Percentiles rank a stretch among this genome's conserved stretches.
phyloP scores from a whole-genome alignment of 2,329 filamentous ascomycete genomes.

The Orbilia quercus region DNA sequence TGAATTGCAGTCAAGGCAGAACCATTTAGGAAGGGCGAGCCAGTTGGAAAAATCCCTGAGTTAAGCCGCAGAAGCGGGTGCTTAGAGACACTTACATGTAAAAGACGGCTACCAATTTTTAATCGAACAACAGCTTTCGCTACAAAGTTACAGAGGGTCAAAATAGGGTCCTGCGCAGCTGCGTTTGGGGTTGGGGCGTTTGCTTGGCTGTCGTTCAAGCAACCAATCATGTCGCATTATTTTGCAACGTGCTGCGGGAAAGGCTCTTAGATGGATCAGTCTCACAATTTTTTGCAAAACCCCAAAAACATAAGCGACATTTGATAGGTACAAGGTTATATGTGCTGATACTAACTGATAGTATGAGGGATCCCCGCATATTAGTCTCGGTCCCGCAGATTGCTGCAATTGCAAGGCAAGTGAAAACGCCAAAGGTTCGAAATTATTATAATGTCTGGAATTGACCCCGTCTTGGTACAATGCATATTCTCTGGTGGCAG shows the following conservation, averaged over 20 bases:
- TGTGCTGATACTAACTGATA: constrained; percentile 13
- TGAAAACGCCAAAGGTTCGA: too few species aligned
- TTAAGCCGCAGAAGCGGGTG: constrained; percentile 31
- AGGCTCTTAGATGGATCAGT: constrained; percentile 24
- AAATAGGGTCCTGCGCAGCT: too few species aligned
- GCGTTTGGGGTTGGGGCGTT: constrained; percentile 17
- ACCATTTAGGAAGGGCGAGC: constrained; percentile 14
- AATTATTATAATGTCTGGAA: too few species aligned
- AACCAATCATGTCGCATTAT: constrained; percentile 16
- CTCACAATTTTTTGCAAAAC: constrained; percentile 17
- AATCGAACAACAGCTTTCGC: too few species aligned
- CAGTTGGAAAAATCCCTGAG: constrained; percentile 8
- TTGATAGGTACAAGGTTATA: constrained; percentile 10
- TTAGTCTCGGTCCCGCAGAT: neutral
- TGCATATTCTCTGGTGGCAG: too few species aligned
- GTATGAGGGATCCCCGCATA: constrained; percentile 6
- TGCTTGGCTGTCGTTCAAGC: constrained; percentile 36
- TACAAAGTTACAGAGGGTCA: constrained; percentile 1
- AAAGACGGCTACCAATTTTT: too few species aligned
- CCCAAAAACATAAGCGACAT: neutral
- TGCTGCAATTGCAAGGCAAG: too few species aligned
- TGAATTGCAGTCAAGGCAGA: constrained; percentile 30
- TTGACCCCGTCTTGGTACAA: too few species aligned
- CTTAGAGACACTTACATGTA: neutral
- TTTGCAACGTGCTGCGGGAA: constrained; percentile 38